phyloP scores from a whole-genome alignment of 192 early-diverging fungal genomes.

The Coemansia sp. region DNA sequence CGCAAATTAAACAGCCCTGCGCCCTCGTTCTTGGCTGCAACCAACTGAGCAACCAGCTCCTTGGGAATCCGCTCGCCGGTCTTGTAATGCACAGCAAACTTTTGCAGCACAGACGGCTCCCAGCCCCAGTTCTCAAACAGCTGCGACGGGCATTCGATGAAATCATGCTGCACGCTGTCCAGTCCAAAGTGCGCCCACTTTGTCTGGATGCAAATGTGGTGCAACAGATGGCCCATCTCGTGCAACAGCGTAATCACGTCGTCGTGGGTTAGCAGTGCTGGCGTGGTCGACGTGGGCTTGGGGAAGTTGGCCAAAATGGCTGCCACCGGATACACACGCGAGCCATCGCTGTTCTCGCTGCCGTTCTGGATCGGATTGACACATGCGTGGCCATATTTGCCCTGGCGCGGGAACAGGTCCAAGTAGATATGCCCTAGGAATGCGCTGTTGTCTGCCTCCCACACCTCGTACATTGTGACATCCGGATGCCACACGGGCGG shows the following conservation, averaged over 20 bases:
- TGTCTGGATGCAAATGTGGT: constrained; percentile 65
- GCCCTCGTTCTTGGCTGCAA: constrained; percentile 69
- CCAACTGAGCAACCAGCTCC: constrained; percentile 64
- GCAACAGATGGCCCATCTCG: constrained; percentile 72
- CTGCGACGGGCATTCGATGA: constrained; percentile 81
- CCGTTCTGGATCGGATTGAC: constrained; percentile 68
- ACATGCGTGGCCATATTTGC: constrained; percentile 72
- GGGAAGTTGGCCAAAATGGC: constrained; percentile 68
- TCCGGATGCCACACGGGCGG: constrained; percentile 73
- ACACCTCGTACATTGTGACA: constrained; percentile 72
- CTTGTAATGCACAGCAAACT: constrained; percentile 62
- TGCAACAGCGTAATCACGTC: constrained; percentile 81
- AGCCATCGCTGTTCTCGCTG: constrained; percentile 48
- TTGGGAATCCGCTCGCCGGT: constrained; percentile 65
- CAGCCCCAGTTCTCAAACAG: constrained; percentile 83
- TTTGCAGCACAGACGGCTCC: constrained; percentile 57
- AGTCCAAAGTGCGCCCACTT: constrained; percentile 69
- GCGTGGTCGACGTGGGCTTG: constrained; percentile 62
- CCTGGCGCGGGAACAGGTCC: constrained; percentile 70
- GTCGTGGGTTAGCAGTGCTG: constrained; percentile 74
- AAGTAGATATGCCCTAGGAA: constrained; percentile 71
- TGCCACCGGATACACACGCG: constrained; percentile 56
- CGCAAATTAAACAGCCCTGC: constrained; percentile 67
- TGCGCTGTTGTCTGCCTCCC: constrained; percentile 48
- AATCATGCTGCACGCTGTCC: constrained; percentile 73